Conservation (phyloP, 495 filamentous ascomycete genomes). For the Emericellopsis terricola region DNA sequence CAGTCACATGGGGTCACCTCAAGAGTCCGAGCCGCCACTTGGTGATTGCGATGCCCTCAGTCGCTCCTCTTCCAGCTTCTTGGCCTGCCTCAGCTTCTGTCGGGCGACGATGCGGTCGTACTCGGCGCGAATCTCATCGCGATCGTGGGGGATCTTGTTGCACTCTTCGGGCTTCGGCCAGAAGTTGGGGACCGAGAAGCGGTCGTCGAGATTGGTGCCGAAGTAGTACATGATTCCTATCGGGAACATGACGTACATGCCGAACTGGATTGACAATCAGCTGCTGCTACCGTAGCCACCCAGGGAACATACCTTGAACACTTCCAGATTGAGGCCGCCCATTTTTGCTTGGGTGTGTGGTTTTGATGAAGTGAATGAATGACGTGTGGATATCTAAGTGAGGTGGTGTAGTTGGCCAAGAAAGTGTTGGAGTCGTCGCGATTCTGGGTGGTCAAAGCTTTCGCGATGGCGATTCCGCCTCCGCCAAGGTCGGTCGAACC, state of each 20-base stretch:
- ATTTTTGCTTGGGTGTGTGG: constrained; percentile 17
- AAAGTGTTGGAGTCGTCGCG: not conserved
- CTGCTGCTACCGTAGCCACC: constrained; percentile 2
- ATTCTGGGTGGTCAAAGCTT: not conserved
- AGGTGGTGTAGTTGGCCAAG: not conserved
- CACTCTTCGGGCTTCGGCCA: constrained; percentile 80
- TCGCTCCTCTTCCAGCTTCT: constrained; percentile 8
- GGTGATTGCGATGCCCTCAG: constrained; percentile 15
- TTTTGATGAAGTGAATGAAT: not conserved
- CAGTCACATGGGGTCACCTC: no score
- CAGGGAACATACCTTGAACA: constrained; percentile 59
- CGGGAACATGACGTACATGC: constrained; percentile 95
- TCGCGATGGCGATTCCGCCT: no score
- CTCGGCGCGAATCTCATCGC: constrained; percentile 70
- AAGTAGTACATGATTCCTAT: constrained; percentile 99
- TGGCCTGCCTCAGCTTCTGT: constrained; percentile 36
- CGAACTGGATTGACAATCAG: constrained; percentile 41
- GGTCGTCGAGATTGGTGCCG: constrained; percentile 89
- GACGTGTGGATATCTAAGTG: not conserved
- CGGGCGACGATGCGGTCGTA: constrained; percentile 49
- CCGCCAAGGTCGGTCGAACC: no score
- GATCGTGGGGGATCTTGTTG: constrained; percentile 75
- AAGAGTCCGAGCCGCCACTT: no score
- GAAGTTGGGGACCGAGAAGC: constrained; percentile 77
- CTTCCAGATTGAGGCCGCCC: constrained; percentile 83